Evolutionary conservation across 148 eudicot species (phyloP).

Genomic region (Simmondsia chinensis): DNA sequence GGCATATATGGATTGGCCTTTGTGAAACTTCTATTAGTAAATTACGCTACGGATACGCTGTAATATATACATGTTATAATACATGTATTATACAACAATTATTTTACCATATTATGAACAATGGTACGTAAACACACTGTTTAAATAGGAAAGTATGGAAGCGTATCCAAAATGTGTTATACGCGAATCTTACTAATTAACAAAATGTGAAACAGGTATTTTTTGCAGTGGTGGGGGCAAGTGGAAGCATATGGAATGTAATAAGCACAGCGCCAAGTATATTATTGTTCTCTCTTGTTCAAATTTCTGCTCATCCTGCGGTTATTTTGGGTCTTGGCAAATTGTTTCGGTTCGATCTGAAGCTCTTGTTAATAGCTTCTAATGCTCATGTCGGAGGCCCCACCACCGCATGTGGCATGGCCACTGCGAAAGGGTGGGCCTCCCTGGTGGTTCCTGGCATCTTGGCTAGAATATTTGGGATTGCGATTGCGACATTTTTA

Average conservation of each 20-base stretch:
- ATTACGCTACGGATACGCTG: no score
- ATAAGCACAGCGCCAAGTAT: constrained; percentile 80
- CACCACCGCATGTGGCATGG: constrained; percentile 98
- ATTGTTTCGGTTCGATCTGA: constrained; percentile 48
- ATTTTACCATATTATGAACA: no score
- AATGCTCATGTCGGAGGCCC: constrained; percentile 96
- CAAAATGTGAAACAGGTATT: constrained; percentile 57
- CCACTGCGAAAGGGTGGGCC: constrained; percentile 87
- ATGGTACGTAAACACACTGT: no score
- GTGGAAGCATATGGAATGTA: constrained; percentile 72
- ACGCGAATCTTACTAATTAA: no score
- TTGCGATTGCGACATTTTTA: constrained; percentile 80
- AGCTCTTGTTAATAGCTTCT: constrained; percentile 64
- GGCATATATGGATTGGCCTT: no score
- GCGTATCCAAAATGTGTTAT: no score
- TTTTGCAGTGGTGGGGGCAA: constrained; percentile 79
- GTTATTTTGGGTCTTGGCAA: constrained; percentile 77
- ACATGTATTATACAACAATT: no score
- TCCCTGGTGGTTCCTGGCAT: constrained; percentile 80
- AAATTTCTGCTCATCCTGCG: constrained; percentile 68
- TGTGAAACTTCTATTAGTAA: no score
- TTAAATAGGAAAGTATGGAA: no score
- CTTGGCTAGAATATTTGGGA: constrained; percentile 90
- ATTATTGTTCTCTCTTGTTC: constrained; percentile 67
- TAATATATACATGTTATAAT: no score